phyloP scores from a whole-genome alignment of 345 rosid species.

The Luvunga scandens region DNA sequence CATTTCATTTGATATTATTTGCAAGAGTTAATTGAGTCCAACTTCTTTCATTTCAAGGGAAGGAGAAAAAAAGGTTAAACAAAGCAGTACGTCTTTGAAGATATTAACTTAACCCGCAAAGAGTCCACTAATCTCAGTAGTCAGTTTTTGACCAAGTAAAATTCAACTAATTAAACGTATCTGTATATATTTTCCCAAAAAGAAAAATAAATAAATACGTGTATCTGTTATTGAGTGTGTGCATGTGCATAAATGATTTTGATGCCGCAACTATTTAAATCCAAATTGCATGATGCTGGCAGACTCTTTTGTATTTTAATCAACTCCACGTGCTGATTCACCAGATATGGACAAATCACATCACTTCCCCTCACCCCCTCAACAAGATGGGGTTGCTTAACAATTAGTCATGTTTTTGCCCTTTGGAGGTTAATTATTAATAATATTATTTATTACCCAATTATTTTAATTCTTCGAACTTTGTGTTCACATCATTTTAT shows the following conservation, averaged over 20 bases:
- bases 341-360: background rate
- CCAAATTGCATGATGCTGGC: background rate
- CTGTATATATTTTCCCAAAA: background rate
- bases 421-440: background rate
- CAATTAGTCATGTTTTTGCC: background rate
- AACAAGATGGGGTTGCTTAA: background rate
- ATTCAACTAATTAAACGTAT: background rate
- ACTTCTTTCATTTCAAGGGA: too few species aligned
- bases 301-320: background rate
- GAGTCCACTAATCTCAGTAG: background rate
- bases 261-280: background rate
- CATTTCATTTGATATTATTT: too few species aligned
- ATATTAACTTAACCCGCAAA: too few species aligned
- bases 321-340: slow-evolving; percentile 12
- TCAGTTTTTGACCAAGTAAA: background rate
- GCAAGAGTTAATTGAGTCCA: too few species aligned
- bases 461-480: slow-evolving; percentile 1
- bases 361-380: background rate
- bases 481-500: background rate
- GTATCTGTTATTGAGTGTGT: too few species aligned
- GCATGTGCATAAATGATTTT: background rate
- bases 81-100: background rate
- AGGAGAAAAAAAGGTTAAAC: too few species aligned
- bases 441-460: background rate
- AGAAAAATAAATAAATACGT: too few species aligned